Conservation (phyloP, 1,284 basidiomycete species). For the Puccinia coronata region DNA sequence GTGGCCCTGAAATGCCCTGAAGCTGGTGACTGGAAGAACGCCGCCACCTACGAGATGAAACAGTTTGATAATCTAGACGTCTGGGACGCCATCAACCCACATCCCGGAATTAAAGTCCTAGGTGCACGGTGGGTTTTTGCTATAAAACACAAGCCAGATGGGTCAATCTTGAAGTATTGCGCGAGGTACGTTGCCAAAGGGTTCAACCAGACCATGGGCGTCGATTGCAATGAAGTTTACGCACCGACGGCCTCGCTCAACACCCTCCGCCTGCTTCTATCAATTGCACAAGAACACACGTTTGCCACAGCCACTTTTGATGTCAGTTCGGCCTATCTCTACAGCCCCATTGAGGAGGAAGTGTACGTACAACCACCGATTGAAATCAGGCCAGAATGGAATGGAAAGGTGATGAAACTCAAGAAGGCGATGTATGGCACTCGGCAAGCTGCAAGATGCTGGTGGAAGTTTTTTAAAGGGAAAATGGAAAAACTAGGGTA, state of each 20-base stretch:
- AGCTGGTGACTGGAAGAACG: neutral
- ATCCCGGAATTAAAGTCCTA: neutral
- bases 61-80: neutral
- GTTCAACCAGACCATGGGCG: neutral
- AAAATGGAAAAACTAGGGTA: neutral
- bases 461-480: neutral
- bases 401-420: neutral
- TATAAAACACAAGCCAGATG: neutral
- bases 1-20: neutral
- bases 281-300: neutral
- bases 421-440: neutral
- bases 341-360: neutral
- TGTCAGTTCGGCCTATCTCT: conserved; percentile 17
- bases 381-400: neutral
- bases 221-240: neutral
- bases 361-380: neutral
- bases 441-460: neutral
- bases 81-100: neutral
- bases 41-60: neutral
- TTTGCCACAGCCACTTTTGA: neutral
- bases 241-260: neutral
- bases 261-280: neutral
- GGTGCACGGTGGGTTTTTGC: conserved; percentile 17
- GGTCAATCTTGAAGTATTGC: neutral
- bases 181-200: conserved; percentile 13